Conservation (phyloP, 2,329 filamentous ascomycete species). For the Phoma herbarum region DNA sequence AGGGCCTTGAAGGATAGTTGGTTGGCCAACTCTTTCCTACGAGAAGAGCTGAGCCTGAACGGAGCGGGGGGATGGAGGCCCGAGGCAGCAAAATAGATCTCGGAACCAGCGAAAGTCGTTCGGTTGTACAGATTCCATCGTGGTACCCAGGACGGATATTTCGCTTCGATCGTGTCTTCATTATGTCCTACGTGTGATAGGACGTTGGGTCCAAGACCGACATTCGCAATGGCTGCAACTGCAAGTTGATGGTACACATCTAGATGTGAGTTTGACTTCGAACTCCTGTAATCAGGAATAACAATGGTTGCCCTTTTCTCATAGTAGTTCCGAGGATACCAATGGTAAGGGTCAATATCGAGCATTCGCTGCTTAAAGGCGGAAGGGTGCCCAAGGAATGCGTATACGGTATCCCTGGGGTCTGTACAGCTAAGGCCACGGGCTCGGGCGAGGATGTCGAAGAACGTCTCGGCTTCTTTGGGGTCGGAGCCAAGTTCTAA, state of each 20-base stretch:
- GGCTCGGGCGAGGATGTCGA: constrained; percentile 9
- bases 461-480: constrained; percentile 8
- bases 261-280: not conserved
- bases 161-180: not conserved
- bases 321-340: constrained; percentile 12
- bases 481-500: constrained; percentile 15
- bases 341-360: constrained; percentile 13
- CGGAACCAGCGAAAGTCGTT: not conserved
- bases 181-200: constrained; percentile 1
- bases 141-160: constrained; percentile 8
- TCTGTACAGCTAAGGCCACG: constrained; percentile 15
- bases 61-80: not conserved
- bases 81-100: not conserved
- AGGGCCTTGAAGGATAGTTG: not conserved
- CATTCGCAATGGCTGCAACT: not conserved
- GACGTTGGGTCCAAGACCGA: not conserved
- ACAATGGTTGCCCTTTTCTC: constrained; percentile 1
- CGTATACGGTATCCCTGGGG: constrained; percentile 12
- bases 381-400: constrained; percentile 22
- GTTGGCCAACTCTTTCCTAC: not conserved
- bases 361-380: constrained; percentile 18
- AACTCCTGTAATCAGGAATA: constrained; percentile 7
- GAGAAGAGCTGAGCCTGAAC: not conserved
- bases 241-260: constrained; percentile 2
- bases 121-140: constrained; percentile 4